Base-by-base conservation (phyloP, 345 rosid species). In the Abelmoschus esculentus region DNA sequence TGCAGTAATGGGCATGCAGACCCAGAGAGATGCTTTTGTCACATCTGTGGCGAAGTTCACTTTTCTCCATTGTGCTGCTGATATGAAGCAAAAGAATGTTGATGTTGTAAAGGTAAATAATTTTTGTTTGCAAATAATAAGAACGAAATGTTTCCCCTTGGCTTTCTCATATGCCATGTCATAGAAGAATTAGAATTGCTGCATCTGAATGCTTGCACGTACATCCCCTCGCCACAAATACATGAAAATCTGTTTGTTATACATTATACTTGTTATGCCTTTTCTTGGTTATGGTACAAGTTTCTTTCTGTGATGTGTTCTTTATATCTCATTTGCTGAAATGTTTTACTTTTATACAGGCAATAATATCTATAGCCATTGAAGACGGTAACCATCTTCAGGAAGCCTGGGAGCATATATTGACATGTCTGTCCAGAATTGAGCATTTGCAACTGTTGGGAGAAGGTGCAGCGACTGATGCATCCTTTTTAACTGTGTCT, bases 1-100 rank as follows among this genome's bases (percentile, higher is more conserved):
- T 61, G 93, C 97, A 57, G 90, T 89, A 54, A 91, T 91, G 97
- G 91, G 95, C 56, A 86, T 93, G 97, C 97, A 91, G 82, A 93
- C 97, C 38, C 97, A 93, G 79, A 86, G 98, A 76, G 98, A 93
- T 84, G 98, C 98, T 75, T 93, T 93, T 81, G 93, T 93, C 74
- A 93, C 93, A 19, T 93, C 98, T 69, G 77, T 93, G 69, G 98
- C 97, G 68, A 93, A 93, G 87, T 93, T 93, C 80, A 93, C 98
- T 42, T 76, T 84, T 79, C 97, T 93, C 64, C 96, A 93, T 75
- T 83, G 89, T 74, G 97, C 97, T 59, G 95, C 91, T 62, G 97
- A 91, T 84, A 93, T 93, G 98, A 91, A 86, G 79, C 98, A 86
- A 84, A 93, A 89, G 75, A 93, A 91, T 84, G 96, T 93, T 42